Conservation (phyloP, 805 yeast species). For the Diddensiella transvaalensis region DNA sequence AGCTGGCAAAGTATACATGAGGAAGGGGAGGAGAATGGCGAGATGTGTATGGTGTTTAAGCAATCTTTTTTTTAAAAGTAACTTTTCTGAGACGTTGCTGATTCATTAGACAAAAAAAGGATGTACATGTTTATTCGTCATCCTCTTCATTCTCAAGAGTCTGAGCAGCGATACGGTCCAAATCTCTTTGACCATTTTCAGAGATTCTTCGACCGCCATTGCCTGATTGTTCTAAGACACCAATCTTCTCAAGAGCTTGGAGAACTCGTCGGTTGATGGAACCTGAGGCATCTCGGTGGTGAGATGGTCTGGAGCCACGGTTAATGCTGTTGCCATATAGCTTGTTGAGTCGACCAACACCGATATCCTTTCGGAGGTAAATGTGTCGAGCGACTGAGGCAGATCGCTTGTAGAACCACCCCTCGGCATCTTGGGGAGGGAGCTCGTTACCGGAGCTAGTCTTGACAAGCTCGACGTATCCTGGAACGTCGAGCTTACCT, state of each 20-base stretch:
- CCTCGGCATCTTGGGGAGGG: constrained; percentile 99
- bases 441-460: constrained; percentile 98
- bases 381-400: constrained; percentile 99
- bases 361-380: constrained; percentile 98
- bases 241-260: constrained; percentile 97
- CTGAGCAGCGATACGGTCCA: constrained; percentile 99
- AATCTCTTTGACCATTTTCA: constrained; percentile 99
- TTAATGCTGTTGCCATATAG: constrained; percentile 98
- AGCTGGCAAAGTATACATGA: too few relatives aligned
- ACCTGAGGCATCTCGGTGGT: constrained; percentile 98
- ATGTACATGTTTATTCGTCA: constrained; percentile 32
- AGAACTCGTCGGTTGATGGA: constrained; percentile 98
- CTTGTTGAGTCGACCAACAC: constrained; percentile 99
- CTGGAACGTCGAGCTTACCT: constrained; percentile 99
- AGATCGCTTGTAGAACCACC: constrained; percentile 99
- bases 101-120: too few relatives aligned
- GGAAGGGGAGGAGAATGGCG: not conserved
- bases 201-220: constrained; percentile 99
- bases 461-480: constrained; percentile 99
- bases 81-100: not conserved
- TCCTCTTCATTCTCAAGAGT: constrained; percentile 87
- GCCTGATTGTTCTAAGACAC: constrained; percentile 92
- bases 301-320: constrained; percentile 99
- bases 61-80: not conserved
- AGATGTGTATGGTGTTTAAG: too few relatives aligned